phyloP scores from a whole-genome alignment of 257 asterid genomes.

The Paraleonurus japonicus region DNA sequence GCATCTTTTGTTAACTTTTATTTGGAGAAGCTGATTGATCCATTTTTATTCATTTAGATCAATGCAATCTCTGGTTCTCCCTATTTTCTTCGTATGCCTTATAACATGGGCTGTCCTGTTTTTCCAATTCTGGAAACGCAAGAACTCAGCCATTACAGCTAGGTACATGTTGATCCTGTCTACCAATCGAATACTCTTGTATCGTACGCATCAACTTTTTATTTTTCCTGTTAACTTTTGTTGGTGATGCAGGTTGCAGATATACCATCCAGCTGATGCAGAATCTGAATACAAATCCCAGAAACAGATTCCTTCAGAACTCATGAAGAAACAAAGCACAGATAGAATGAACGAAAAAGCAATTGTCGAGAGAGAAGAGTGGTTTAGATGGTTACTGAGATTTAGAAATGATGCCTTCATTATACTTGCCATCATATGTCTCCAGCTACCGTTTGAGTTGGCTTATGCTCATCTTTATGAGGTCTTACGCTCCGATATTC shows the following conservation, averaged over 20 bases:
- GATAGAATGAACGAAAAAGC: constrained; percentile 63
- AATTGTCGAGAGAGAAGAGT: constrained; percentile 77
- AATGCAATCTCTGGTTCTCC: constrained; percentile 75
- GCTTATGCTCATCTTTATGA: constrained; percentile 91
- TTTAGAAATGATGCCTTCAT: constrained; percentile 78
- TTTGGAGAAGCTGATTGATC: constrained; percentile 14
- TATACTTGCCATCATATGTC: constrained; percentile 77
- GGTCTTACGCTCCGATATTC: constrained; percentile 51
- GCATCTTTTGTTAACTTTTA: not conserved
- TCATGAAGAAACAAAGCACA: constrained; percentile 49
- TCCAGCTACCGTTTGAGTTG: constrained; percentile 93
- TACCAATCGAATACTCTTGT: not conserved
- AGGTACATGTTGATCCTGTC: constrained; percentile 40
- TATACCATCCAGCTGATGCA: constrained; percentile 44
- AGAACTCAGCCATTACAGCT: constrained; percentile 70
- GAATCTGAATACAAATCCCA: constrained; percentile 51
- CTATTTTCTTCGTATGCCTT: constrained; percentile 73
- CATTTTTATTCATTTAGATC: constrained; percentile 44
- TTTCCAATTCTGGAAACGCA: constrained; percentile 98
- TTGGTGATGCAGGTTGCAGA: constrained; percentile 65
- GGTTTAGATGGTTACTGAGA: constrained; percentile 89
- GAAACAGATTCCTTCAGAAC: constrained; percentile 51
- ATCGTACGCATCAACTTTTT: not conserved
- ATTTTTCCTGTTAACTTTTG: not conserved
- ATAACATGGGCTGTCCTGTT: constrained; percentile 85